Base-by-base conservation (phyloP, 129 eudicot species). In the Oenanthe sinensis region DNA sequence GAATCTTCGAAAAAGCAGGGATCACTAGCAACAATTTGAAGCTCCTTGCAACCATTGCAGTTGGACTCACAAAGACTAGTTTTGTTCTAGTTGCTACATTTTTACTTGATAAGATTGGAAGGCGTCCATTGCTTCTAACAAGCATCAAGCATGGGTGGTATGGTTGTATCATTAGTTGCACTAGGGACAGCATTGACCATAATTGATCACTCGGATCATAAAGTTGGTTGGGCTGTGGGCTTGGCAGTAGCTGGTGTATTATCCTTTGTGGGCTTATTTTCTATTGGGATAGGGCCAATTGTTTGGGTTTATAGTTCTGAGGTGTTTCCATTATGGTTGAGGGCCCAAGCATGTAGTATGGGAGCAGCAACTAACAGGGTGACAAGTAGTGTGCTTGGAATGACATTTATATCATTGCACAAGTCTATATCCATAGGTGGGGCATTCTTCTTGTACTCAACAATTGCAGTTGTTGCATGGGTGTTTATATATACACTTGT, bases 301-400 rank as follows among this genome's bases (percentile, higher is more conserved):
- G 28, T 77, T 1, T 81, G 84, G 84, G 84, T 81, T 49, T 81
- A 81, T 50, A 68, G 77, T 49, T 81, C 84, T 8, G 84, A 81
- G 77, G 72, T 81, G 26, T 76, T 81, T 52, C 84, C 81, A 5
- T 40, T 81, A 16, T 48, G 84, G 48, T 24, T 81, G 2, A 40
- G 84, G 11, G 84, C 84, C 19, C 81, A 81, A 52, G 81, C 77
- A 44, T 68, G 81, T 19, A 70, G 81, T 33, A 76, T 39, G 5
- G 84, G 81, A 26, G 81, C 54, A 71, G 84, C 77, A 2, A 45
- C 54, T 0, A 81, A 81, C 16, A 28, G 84, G 12, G 30, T 76
- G n/a, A 49, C 72, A 6, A 76, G 84, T 70, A 77, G 84, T 4
- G 46, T 68, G 3, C 19, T 69, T 0, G 68, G 81, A 10, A 67